These are phyloP conservation scores for Micractinium sp. DNA, from an alignment of 139 green algal species.

Conservation along the genomic window DNA sequence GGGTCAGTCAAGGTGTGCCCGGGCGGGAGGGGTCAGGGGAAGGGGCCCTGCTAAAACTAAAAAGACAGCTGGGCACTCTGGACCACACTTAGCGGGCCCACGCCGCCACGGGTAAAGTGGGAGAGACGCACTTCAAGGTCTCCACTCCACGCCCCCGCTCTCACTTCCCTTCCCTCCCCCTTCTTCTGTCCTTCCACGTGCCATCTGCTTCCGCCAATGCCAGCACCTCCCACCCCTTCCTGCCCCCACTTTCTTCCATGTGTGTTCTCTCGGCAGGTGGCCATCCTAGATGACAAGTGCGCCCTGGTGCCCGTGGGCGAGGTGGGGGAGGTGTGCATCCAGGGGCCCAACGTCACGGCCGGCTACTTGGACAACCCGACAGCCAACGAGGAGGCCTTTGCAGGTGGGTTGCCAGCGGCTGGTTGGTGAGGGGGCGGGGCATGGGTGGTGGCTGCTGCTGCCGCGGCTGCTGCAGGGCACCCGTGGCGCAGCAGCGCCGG, in stretches of 20 bases:
- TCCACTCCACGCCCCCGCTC: too few species aligned
- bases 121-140: too few species aligned
- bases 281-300: conserved; percentile 58
- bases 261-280: conserved; percentile 36
- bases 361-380: conserved; percentile 84
- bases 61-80: too few species aligned
- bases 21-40: too few species aligned
- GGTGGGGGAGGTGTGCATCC: conserved; percentile 84
- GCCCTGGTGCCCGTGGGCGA: conserved; percentile 42
- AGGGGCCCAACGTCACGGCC: conserved; percentile 80
- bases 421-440: background rate
- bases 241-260: background rate
- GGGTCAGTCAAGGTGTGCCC: conserved; percentile 44
- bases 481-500: too few species aligned
- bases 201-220: background rate
- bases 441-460: too few species aligned
- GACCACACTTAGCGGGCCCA: too few species aligned
- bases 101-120: too few species aligned
- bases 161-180: too few species aligned
- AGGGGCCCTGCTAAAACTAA: too few species aligned
- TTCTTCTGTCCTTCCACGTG: too few species aligned
- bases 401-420: conserved; percentile 9
- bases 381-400: conserved; percentile 80
- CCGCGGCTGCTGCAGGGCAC: background rate
- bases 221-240: too few species aligned